Evolutionary conservation across 495 filamentous ascomycete genomes (phyloP), one percentile per base, ranked within the genome.

Genomic region (Pseudoneurospora amorphoporcata): DNA sequence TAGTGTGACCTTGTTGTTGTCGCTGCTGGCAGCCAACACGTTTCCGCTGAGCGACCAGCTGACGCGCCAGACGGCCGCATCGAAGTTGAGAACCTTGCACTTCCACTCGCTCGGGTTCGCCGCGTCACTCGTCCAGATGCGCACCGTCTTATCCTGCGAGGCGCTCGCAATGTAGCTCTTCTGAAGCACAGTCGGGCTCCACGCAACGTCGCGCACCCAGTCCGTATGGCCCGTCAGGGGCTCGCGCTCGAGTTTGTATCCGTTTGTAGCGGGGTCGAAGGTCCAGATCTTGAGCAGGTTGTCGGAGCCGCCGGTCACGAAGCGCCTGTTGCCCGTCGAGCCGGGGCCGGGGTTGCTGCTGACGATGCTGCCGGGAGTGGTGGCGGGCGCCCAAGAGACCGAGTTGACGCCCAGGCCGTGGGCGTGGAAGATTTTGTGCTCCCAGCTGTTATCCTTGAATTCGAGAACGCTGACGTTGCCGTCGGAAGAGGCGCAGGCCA

Each of bases 21-120:
- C 93, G 7, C 92, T 92, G 76, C 89, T 92, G 71, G 97, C 94
- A 16, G 96, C 96, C 75, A 99, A 85, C 43, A 98, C 95, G 83
- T 99, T 99, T 29, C 96, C 96, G 83, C 93, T 97, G 75, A 98
- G 86, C 77, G 93, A 97, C 96, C 96, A 99, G 85, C 93, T 97
- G 16, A 97, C 95, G 43, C 95, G 89, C 96, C 96, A 99, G 74
- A 97, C 85, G 69, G 94, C 92, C 12, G 89, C 88, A 10, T 97
- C 95, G 74, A 99, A 96, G 72, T 90, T 87, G 73, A 98, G 86
- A 35, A 90, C 87, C 81, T 94, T 94, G 83, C 88, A 90, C 53
- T 88, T 85, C 96, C 96, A 99, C 77, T 93, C 86, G 12, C 82
- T 81, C 70, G 83, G 82, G 79, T 79, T 81, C 45, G 82, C 86